Conservation (phyloP, 169 alveolate genomes). For the Plasmodium falciparum region DNA sequence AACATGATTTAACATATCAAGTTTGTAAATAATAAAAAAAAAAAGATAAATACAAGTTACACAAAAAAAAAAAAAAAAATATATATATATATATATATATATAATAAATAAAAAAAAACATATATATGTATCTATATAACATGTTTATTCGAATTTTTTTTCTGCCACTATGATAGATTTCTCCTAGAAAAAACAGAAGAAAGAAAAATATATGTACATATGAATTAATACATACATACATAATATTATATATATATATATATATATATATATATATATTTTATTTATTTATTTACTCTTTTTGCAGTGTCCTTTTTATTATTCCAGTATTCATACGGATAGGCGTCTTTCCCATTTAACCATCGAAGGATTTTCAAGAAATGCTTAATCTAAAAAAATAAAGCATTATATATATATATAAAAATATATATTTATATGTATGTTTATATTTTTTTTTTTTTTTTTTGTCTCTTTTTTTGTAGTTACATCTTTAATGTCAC, state of each 20-base stretch:
- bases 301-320: neutral
- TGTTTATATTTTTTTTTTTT: neutral
- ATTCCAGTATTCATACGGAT: conserved; percentile 32
- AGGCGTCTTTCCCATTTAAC: conserved; percentile 42
- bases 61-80: neutral
- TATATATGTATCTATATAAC: neutral
- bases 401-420: neutral
- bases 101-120: neutral
- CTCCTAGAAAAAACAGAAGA: conserved; percentile 4
- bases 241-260: neutral
- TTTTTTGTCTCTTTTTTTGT: neutral
- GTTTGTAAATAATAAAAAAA: neutral
- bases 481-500: conserved; percentile 52
- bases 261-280: neutral
- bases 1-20: neutral
- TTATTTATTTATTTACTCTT: neutral
- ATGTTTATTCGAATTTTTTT: conserved; percentile 31
- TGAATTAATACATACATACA: neutral
- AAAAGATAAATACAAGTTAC: neutral
- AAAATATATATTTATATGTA: neutral
- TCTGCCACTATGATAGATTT: conserved; percentile 16
- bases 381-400: conserved; percentile 24
- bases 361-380: conserved; percentile 27
- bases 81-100: neutral
- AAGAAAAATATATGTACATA: neutral